Evolutionary conservation across 139 green algal species (phyloP).

Genomic region (Pycnococcus provasolii): DNA sequence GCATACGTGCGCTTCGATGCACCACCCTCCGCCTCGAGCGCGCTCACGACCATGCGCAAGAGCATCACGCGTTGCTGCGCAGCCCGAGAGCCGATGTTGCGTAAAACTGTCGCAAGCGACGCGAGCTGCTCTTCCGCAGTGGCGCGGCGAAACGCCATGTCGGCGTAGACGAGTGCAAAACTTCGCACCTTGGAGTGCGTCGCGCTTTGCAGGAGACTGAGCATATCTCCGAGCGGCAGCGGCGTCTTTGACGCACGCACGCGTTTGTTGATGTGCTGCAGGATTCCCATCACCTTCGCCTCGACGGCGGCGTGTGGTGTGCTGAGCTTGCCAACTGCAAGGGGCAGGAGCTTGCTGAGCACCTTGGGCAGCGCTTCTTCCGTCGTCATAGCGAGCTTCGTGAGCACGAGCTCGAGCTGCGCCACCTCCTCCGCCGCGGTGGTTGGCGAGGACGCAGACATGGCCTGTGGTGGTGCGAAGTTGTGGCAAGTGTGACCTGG

Average conservation of each 20-base stretch:
- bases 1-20: too few species aligned
- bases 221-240: conserved; percentile 59
- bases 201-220: conserved; percentile 26
- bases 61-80: too few species aligned
- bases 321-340: conserved; percentile 44
- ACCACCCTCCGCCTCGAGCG: too few species aligned
- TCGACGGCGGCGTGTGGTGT: conserved; percentile 26
- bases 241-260: conserved; percentile 41
- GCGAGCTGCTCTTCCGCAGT: conserved; percentile 16
- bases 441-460: neutral
- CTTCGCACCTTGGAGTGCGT: conserved; percentile 45
- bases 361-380: conserved; percentile 69
- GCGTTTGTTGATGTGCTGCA: conserved; percentile 85
- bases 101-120: too few species aligned
- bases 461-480: too few species aligned
- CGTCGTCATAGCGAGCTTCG: conserved; percentile 62
- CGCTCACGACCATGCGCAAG: too few species aligned
- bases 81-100: too few species aligned
- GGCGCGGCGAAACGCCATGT: conserved; percentile 54
- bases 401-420: conserved; percentile 61
- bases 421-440: conserved; percentile 53
- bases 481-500: too few species aligned
- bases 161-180: conserved; percentile 72
- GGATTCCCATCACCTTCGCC: conserved; percentile 67
- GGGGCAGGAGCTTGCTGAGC: conserved; percentile 57